These are phyloP conservation scores for Phylloporus sp. DNA, from an alignment of 1,284 basidiomycete genomes.

Conservation along the genomic window DNA sequence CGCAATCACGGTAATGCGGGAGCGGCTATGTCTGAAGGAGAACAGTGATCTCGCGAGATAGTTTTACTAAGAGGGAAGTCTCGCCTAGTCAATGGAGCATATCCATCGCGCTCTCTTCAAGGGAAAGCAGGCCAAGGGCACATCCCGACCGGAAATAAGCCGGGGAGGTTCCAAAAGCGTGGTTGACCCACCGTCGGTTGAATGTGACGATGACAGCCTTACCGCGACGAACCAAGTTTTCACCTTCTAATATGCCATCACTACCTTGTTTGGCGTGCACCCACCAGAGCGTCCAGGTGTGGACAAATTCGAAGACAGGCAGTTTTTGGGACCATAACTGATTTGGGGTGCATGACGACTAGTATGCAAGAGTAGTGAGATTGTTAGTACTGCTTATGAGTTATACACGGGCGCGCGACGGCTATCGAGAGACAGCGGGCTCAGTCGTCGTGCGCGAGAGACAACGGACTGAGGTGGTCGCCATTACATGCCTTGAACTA, in stretches of 20 bases:
- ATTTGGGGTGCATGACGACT: slow-evolving; percentile 35
- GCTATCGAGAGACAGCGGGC: too few relatives aligned
- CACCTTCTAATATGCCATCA: slow-evolving; percentile 46
- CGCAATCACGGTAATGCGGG: too few relatives aligned
- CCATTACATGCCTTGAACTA: too few relatives aligned
- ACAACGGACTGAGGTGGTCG: too few relatives aligned
- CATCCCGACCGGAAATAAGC: slow-evolving; percentile 6
- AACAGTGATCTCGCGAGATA: too few relatives aligned
- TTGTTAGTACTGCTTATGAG: too few relatives aligned
- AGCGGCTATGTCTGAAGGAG: too few relatives aligned
- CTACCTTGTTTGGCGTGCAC: slow-evolving; percentile 23
- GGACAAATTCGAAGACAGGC: slow-evolving; percentile 44
- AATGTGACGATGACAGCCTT: slow-evolving; percentile 51
- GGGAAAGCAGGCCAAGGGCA: slow-evolving; percentile 19
- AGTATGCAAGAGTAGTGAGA: slow-evolving; percentile 35
- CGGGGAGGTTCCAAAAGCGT: too few relatives aligned
- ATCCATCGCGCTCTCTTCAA: slow-evolving; percentile 6
- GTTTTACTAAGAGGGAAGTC: too few relatives aligned
- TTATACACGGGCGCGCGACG: too few relatives aligned
- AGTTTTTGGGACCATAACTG: slow-evolving; percentile 35
- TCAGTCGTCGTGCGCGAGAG: too few relatives aligned
- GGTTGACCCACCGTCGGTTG: slow-evolving; percentile 42
- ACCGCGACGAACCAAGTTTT: slow-evolving; percentile 44
- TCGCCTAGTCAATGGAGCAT: too few relatives aligned
- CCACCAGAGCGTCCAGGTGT: slow-evolving; percentile 34